Percentiles rank a stretch among this genome's conserved stretches.
phyloP scores from a whole-genome alignment of 495 filamentous ascomycete species.

The Wilcoxina mikolae region DNA sequence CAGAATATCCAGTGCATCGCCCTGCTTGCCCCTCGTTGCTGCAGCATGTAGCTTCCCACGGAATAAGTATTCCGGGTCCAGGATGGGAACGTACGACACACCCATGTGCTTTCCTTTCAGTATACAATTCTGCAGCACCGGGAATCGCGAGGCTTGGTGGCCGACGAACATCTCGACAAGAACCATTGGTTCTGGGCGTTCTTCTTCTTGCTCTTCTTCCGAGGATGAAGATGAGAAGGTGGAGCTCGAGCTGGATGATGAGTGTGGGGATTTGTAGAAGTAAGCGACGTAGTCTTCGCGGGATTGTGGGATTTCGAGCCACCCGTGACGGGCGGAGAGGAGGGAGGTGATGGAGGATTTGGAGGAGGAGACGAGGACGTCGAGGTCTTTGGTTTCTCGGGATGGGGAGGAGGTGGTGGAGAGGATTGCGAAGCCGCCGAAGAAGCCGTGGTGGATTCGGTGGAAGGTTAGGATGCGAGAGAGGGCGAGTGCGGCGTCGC shows the following conservation, averaged over 20 bases:
- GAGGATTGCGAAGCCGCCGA: conserved; percentile 29
- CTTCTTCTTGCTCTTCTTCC: neutral
- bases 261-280: conserved; percentile 23
- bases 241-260: neutral
- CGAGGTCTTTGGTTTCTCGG: conserved; percentile 30
- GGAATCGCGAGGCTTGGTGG: conserved; percentile 15
- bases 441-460: conserved; percentile 28
- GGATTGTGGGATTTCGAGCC: conserved; percentile 27
- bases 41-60: conserved; percentile 25
- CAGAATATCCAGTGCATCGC: conserved; percentile 20
- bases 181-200: conserved; percentile 16
- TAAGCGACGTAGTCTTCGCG: conserved; percentile 30
- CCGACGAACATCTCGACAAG: conserved; percentile 28
- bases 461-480: conserved; percentile 27
- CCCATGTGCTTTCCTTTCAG: conserved; percentile 23
- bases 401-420: conserved; percentile 11
- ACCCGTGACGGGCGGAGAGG: conserved; percentile 20
- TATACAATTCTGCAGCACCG: conserved; percentile 19
- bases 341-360: conserved; percentile 22
- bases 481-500: conserved; percentile 24
- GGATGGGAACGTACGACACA: conserved; percentile 21
- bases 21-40: conserved; percentile 19
- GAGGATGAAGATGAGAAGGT: too few relatives aligned
- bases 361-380: conserved; percentile 26
- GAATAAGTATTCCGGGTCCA: conserved; percentile 22